Conservation (phyloP, 2,329 filamentous ascomycete genomes). For the Diaporthe eres region DNA sequence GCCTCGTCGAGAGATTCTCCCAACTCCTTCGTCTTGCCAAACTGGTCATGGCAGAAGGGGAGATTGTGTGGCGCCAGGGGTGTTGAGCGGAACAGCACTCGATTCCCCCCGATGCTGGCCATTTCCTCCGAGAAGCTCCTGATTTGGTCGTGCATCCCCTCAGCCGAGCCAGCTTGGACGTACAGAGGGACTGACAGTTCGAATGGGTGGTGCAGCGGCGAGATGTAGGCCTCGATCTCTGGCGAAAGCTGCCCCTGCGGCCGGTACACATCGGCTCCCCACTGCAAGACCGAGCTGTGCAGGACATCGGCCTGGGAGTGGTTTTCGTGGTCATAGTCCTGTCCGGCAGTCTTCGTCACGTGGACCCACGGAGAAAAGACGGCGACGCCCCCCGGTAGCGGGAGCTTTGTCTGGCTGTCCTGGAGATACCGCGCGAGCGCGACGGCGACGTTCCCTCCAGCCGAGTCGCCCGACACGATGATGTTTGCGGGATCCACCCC, state of each 20-base stretch:
- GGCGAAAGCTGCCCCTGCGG: conserved; percentile 36
- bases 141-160: conserved; percentile 43
- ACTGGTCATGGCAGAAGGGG: conserved; percentile 16
- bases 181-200: conserved; percentile 43
- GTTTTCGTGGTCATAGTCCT: conserved; percentile 16
- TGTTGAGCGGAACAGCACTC: conserved; percentile 27
- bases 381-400: conserved; percentile 7
- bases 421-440: conserved; percentile 43
- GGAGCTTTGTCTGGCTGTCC: conserved; percentile 35
- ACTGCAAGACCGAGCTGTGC: conserved; percentile 43
- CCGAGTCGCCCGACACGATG: conserved; percentile 40
- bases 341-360: conserved; percentile 15
- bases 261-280: conserved; percentile 44
- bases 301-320: conserved; percentile 41
- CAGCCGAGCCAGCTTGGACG: conserved; percentile 42
- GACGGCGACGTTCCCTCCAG: conserved; percentile 44
- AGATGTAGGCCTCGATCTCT: conserved; percentile 43
- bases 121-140: conserved; percentile 44
- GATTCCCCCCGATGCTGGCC: conserved; percentile 29
- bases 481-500: conserved; percentile 21
- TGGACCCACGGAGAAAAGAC: conserved; percentile 27
- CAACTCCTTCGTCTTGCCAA: conserved; percentile 5
- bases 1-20: conserved; percentile 13
- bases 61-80: conserved; percentile 10
- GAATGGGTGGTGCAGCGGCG: conserved; percentile 46